A percentile compares a stretch with the other conserved stretches of the same genome.
Evolutionary conservation across 805 yeast genomes (phyloP).

Genomic region (Wickerhamomyces silvicola): DNA sequence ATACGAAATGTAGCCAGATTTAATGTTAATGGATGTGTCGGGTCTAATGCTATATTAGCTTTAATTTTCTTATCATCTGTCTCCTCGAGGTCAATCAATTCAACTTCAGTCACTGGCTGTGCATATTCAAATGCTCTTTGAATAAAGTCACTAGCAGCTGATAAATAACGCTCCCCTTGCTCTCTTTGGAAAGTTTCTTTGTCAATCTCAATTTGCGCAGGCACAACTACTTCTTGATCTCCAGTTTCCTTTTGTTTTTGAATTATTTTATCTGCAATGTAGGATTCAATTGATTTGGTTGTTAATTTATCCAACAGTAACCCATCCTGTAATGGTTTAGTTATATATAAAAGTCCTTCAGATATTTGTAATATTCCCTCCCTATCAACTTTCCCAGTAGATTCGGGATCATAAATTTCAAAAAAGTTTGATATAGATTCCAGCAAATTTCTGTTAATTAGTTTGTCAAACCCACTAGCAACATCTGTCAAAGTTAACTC

Average conservation of each 20-base stretch:
- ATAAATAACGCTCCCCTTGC: conserved; percentile 74
- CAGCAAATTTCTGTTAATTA: conserved; percentile 71
- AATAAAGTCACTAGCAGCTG: conserved; percentile 82
- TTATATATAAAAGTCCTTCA: conserved; percentile 77
- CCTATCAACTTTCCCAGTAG: conserved; percentile 57
- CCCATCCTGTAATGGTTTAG: conserved; percentile 83
- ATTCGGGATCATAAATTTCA: conserved; percentile 58
- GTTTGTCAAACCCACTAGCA: conserved; percentile 62
- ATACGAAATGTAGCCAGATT: conserved; percentile 86
- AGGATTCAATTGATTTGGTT: conserved; percentile 53
- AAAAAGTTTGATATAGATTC: conserved; percentile 74
- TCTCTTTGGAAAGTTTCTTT: conserved; percentile 53
- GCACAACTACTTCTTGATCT: conserved; percentile 39
- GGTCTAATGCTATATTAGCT: conserved; percentile 80
- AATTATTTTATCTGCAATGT: conserved; percentile 56
- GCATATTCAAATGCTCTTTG: conserved; percentile 90
- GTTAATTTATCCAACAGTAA: conserved; percentile 58
- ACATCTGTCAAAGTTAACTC: conserved; percentile 63
- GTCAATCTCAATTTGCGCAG: conserved; percentile 56
- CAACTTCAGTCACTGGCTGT: conserved; percentile 51
- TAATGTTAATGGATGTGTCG: conserved; percentile 65
- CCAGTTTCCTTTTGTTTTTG: conserved; percentile 27
- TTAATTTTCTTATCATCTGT: conserved; percentile 24
- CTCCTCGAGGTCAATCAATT: conserved; percentile 37
- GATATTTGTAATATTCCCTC: conserved; percentile 80